Conservation (phyloP, 1,284 basidiomycete genomes). For the Termitomyces sp. region DNA sequence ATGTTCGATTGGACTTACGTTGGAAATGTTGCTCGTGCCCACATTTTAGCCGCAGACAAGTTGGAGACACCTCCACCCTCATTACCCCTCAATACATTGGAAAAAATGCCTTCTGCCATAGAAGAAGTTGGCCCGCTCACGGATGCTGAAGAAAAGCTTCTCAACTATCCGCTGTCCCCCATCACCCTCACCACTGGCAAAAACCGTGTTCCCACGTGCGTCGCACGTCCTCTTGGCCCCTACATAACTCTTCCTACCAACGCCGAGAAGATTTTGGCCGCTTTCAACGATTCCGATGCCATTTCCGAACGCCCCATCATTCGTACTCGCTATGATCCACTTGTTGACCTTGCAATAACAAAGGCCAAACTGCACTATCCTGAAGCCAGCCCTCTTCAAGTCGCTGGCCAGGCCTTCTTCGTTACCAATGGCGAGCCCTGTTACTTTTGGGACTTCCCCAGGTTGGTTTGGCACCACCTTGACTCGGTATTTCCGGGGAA, state of each 20-base stretch:
- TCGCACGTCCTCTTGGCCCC: slow-evolving; percentile 77
- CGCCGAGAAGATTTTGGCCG: slow-evolving; percentile 52
- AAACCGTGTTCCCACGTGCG: slow-evolving; percentile 70
- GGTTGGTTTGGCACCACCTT: slow-evolving; percentile 80
- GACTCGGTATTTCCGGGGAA: slow-evolving; percentile 53
- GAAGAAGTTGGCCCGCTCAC: slow-evolving; percentile 36
- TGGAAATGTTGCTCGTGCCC: slow-evolving; percentile 92
- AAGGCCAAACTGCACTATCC: slow-evolving; percentile 40
- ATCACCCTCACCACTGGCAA: slow-evolving; percentile 60
- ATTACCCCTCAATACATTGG: slow-evolving; percentile 28
- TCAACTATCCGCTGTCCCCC: slow-evolving; percentile 57
- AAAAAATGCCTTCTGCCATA: slow-evolving; percentile 30
- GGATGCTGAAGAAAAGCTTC: slow-evolving; percentile 36
- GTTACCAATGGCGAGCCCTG: slow-evolving; percentile 97
- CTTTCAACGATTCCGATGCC: slow-evolving; percentile 54
- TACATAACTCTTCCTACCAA: slow-evolving; percentile 58
- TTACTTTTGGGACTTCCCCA: slow-evolving; percentile 94
- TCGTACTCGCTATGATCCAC: slow-evolving; percentile 72
- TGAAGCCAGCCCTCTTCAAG: slow-evolving; percentile 53
- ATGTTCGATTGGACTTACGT: slow-evolving; percentile 98
- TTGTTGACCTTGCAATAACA: slow-evolving; percentile 51
- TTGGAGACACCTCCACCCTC: slow-evolving; percentile 47
- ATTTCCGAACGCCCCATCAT: slow-evolving; percentile 54
- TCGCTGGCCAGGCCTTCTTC: slow-evolving; percentile 95
- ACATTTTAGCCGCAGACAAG: slow-evolving; percentile 90